Conservation (phyloP, 495 filamentous ascomycete species). For the Penicillium bialowiezense region DNA sequence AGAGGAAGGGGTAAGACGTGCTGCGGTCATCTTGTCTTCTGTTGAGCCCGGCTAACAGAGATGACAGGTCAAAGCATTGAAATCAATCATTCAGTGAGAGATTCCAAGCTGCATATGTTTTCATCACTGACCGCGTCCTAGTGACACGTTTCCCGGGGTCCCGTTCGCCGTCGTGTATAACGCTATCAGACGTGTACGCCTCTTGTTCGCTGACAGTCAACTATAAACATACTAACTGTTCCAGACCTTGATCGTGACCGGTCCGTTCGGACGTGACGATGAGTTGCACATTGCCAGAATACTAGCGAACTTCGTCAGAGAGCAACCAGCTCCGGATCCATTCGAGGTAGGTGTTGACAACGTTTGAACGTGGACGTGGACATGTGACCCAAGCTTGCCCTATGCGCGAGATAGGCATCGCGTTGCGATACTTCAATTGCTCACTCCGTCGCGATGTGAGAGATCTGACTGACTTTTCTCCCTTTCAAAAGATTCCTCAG, state of each 20-base stretch:
- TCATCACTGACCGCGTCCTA: too few species aligned
- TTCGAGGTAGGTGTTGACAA: slow-evolving; percentile 19
- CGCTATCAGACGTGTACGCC: not conserved
- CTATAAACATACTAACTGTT: not conserved
- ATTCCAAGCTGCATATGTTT: too few species aligned
- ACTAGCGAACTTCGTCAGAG: slow-evolving; percentile 19
- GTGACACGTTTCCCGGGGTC: not conserved
- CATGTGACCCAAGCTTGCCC: too few species aligned
- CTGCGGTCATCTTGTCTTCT: too few species aligned
- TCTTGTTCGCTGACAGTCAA: not conserved
- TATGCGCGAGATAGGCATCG: too few species aligned
- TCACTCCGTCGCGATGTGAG: too few species aligned
- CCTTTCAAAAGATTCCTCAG: not conserved
- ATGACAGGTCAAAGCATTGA: not conserved
- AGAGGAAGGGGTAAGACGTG: too few species aligned
- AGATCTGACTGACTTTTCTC: not conserved
- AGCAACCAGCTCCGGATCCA: slow-evolving; percentile 22
- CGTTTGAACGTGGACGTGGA: too few species aligned
- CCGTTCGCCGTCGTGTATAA: not conserved
- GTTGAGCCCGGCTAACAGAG: too few species aligned
- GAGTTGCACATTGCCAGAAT: slow-evolving; percentile 1
- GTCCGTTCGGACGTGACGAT: not conserved
- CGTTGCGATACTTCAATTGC: too few species aligned
- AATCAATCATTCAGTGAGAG: not conserved
- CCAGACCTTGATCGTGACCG: not conserved